phyloP scores from a whole-genome alignment of 1,284 basidiomycete genomes.

The Coniferiporia weirii region DNA sequence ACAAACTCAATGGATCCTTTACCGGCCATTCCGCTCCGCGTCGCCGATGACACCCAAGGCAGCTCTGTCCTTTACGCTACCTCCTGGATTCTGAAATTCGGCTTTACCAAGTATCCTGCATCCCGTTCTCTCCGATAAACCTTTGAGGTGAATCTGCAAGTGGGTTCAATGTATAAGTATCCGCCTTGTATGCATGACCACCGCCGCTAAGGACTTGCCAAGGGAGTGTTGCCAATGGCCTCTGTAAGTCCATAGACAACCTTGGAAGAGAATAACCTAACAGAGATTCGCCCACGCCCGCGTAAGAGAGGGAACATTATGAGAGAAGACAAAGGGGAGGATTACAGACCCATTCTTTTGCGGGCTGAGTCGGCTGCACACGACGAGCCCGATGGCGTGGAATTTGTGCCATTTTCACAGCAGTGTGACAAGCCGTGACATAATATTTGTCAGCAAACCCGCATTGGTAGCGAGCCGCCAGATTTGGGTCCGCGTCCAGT shows the following conservation, averaged over 20 bases:
- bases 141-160: constrained; percentile 74
- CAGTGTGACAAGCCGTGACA: not conserved
- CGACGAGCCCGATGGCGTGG: not conserved
- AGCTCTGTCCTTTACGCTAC: constrained; percentile 97
- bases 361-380: not conserved
- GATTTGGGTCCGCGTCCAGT: not conserved
- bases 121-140: constrained; percentile 86
- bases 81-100: constrained; percentile 99
- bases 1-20: constrained; percentile 27
- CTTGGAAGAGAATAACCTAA: constrained; percentile 47
- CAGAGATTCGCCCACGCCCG: constrained; percentile 28
- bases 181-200: not conserved
- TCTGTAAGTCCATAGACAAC: constrained; percentile 81
- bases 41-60: constrained; percentile 87
- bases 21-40: constrained; percentile 84
- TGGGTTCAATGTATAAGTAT: not conserved
- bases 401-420: not conserved
- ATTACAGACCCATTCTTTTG: not conserved
- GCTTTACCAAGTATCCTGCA: constrained; percentile 90
- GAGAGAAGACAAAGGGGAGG: not conserved
- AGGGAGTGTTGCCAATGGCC: constrained; percentile 90
- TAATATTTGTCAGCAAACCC: not conserved
- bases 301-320: constrained; percentile 38
- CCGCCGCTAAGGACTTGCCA: constrained; percentile 48
- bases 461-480: not conserved